Percentiles rank a stretch among this genome's conserved stretches.
These are phyloP conservation scores for Verticillium zaregamsianum DNA, from an alignment of 2,329 filamentous ascomycete species.

Conservation along the genomic window DNA sequence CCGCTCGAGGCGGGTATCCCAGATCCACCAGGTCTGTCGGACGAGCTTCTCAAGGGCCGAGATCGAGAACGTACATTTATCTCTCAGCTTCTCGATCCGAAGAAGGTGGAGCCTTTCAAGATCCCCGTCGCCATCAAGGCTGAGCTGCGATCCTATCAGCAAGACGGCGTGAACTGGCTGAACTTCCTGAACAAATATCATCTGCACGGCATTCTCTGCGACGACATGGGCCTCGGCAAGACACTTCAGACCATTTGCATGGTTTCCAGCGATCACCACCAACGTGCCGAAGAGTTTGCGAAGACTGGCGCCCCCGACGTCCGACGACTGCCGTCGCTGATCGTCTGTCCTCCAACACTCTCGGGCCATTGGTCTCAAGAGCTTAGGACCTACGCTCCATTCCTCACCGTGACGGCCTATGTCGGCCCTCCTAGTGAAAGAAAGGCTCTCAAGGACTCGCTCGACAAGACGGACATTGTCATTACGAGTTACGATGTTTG, in stretches of 20 bases:
- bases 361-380: constrained; percentile 99
- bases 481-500: constrained; percentile 98
- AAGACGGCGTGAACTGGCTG: constrained; percentile 98
- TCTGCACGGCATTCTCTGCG: constrained; percentile 94
- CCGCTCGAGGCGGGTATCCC: constrained; percentile 96
- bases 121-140: constrained; percentile 98
- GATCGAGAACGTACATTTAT: constrained; percentile 97
- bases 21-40: constrained; percentile 87
- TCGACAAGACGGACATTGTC: constrained; percentile 82
- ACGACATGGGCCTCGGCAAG: constrained; percentile 98
- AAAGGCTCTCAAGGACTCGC: constrained; percentile 61
- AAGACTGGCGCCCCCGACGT: constrained; percentile 76
- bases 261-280: constrained; percentile 93
- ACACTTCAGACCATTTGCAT: constrained; percentile 97
- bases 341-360: constrained; percentile 92
- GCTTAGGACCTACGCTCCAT: constrained; percentile 91
- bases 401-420: constrained; percentile 84
- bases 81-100: constrained; percentile 89
- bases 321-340: constrained; percentile 80
- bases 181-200: constrained; percentile 98
- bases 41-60: constrained; percentile 81
- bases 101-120: constrained; percentile 90
- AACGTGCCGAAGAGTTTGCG: constrained; percentile 84
- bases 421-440: constrained; percentile 85
- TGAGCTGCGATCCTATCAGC: constrained; percentile 92